Evolutionary conservation across 1,284 basidiomycete genomes (phyloP), one percentile per base, ranked within the genome.

Genomic region (Trichosporon faecale): DNA sequence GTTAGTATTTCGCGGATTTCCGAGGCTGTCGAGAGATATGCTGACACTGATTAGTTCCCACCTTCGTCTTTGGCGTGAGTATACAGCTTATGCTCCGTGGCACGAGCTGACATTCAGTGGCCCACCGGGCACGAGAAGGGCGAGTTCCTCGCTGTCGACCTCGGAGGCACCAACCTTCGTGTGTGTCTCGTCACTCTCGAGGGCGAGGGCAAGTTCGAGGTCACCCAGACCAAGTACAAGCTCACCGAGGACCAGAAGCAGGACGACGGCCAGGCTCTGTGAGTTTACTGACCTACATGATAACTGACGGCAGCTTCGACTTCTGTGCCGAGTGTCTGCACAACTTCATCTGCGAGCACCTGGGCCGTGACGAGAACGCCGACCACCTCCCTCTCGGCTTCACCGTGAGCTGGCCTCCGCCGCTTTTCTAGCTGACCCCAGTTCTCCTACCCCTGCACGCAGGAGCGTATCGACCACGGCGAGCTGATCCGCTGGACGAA

Each of bases 241-340:
- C 88, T 99, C 67, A 91, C 93, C 1, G 96, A 99, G 79, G 97
- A 98, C 79, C 96, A 99, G 84, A 99, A 99, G 85, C 95, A 97
- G 75, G 92, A 91, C n/a, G 95, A 98, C 46, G 96, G 95, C 6
- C 90, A 94, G 80, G 90, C 91, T 72, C 85, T 99, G 69, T 85
- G 68, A 76, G 81, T 75, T 29, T 0, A 49, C 33, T 18, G 6
- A 12, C 31, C 3, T 3, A 57, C 27, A 3, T 29, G 16, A 3
- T 14, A 63, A 23, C 67, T 68, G 65, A 66, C 61, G 16, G 11
- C 69, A 85, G 84, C 40, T 96, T 99, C 76, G 97, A 99, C 85
- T 99, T 99, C 81, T 99, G 96, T 80, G 96, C 94, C 0, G 90
- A 97, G 81, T 98, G 93, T 82, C 84, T 98, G 72, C 91, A 93